Evolutionary conservation across 805 yeast genomes (phyloP).

Genomic region (Scheffersomyces ergatensis): DNA sequence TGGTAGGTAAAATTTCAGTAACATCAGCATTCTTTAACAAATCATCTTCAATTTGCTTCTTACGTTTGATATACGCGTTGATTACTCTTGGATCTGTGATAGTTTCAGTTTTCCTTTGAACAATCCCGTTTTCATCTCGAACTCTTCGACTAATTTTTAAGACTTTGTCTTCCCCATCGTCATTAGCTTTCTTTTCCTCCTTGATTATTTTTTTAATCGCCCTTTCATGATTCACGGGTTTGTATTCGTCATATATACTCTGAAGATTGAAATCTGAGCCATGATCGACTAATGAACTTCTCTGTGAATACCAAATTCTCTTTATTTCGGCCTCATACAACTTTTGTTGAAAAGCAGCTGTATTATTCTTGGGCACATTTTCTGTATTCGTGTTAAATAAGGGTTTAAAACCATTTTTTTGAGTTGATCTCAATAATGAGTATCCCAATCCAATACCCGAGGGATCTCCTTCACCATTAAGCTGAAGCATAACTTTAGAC

Average conservation of each 20-base stretch:
- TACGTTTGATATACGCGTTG: slow-evolving; percentile 73
- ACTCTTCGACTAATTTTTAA: slow-evolving; percentile 69
- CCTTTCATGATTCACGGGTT: slow-evolving; percentile 30
- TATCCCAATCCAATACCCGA: slow-evolving; percentile 88
- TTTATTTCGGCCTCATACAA: slow-evolving; percentile 88
- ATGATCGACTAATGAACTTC: slow-evolving; percentile 48
- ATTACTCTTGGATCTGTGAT: slow-evolving; percentile 85
- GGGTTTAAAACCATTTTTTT: slow-evolving; percentile 84
- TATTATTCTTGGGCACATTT: slow-evolving; percentile 35
- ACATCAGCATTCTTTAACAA: slow-evolving; percentile 57
- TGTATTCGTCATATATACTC: slow-evolving; percentile 35
- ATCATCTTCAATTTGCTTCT: slow-evolving; percentile 61
- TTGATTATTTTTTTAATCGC: slow-evolving; percentile 31
- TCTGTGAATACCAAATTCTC: slow-evolving; percentile 87
- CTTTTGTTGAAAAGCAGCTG: slow-evolving; percentile 67
- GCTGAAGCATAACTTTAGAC: slow-evolving; percentile 94
- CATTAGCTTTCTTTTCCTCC: slow-evolving; percentile 26
- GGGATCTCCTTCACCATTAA: slow-evolving; percentile 94
- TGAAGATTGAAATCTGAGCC: slow-evolving; percentile 37
- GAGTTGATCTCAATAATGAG: slow-evolving; percentile 84
- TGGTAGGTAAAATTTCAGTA: slow-evolving; percentile 72
- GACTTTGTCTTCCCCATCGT: slow-evolving; percentile 21
- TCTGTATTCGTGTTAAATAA: slow-evolving; percentile 34
- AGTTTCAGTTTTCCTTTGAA: slow-evolving; percentile 76
- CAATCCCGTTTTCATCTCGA: slow-evolving; percentile 79